Conservation (phyloP, 352 stramenopile genomes). For the Peronospora farinosa region DNA sequence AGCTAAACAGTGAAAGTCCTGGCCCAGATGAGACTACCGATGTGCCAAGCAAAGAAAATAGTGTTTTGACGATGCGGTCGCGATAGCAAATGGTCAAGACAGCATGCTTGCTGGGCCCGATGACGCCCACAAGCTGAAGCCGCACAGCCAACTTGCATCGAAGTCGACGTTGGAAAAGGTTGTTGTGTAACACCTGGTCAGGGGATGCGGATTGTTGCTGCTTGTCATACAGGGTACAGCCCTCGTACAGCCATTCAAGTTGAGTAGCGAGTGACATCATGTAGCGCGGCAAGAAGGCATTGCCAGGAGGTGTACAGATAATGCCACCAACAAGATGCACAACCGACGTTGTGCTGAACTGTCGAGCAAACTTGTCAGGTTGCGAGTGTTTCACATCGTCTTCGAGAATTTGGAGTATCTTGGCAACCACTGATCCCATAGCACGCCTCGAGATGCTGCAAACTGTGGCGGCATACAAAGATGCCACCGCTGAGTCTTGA, state of each 20-base stretch:
- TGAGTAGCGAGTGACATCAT: slow-evolving; percentile 82
- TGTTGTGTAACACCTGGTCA: slow-evolving; percentile 12
- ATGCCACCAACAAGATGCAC: slow-evolving; percentile 68
- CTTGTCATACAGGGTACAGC: slow-evolving; percentile 47
- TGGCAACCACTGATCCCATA: slow-evolving; percentile 78
- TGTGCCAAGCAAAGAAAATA: slow-evolving; percentile 72
- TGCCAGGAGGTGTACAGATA: slow-evolving; percentile 61
- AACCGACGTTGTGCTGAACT: slow-evolving; percentile 64
- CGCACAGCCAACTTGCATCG: slow-evolving; percentile 71
- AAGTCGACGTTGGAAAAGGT: slow-evolving; percentile 44
- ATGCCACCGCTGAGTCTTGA: slow-evolving; percentile 61
- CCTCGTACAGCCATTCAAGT: slow-evolving; percentile 66
- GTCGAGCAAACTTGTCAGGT: slow-evolving; percentile 50
- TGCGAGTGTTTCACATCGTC: slow-evolving; percentile 66
- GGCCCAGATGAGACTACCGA: slow-evolving; percentile 49
- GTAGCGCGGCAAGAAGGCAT: slow-evolving; percentile 75
- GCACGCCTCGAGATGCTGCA: slow-evolving; percentile 71
- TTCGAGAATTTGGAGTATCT: slow-evolving; percentile 75
- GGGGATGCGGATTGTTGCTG: slow-evolving; percentile 10
- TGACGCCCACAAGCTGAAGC: slow-evolving; percentile 69
- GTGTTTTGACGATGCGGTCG: slow-evolving; percentile 76
- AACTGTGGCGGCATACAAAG: slow-evolving; percentile 75
- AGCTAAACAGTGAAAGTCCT: slow-evolving; percentile 76
- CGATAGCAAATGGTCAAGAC: slow-evolving; percentile 78
- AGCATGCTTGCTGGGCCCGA: slow-evolving; percentile 67